Conservation (phyloP, 305 asterid genomes). For the Striga hermonthica region DNA sequence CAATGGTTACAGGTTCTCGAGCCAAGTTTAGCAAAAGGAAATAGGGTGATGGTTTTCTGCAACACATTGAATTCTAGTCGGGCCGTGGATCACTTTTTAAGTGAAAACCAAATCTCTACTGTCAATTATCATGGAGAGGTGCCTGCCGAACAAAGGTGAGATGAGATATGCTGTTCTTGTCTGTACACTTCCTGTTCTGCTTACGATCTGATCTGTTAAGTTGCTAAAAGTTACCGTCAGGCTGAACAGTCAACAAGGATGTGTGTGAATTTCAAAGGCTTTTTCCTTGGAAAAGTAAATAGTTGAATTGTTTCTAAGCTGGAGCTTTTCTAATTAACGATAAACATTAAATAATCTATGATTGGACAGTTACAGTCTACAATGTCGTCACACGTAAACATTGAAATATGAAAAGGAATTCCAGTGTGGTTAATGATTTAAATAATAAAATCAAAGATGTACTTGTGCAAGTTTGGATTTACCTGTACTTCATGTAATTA, state of each 20-base stretch:
- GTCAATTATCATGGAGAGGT: slow-evolving; percentile 99
- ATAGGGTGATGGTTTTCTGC: slow-evolving; percentile 96
- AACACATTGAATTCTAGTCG: slow-evolving; percentile 96
- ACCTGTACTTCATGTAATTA: background rate
- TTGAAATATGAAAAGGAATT: too few relatives aligned
- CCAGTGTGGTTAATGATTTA: too few relatives aligned
- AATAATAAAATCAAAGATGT: too few relatives aligned
- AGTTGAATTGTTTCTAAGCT: too few relatives aligned
- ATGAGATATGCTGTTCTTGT: slow-evolving; percentile 20
- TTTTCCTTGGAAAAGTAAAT: too few relatives aligned
- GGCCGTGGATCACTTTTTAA: slow-evolving; percentile 89
- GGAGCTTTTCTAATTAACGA: too few relatives aligned
- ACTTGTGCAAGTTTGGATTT: too few relatives aligned
- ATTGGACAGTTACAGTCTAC: too few relatives aligned
- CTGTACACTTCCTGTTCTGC: background rate
- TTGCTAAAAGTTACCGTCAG: background rate
- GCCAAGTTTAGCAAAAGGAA: slow-evolving; percentile 97
- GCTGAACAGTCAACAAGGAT: background rate
- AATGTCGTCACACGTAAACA: too few relatives aligned
- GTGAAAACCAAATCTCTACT: slow-evolving; percentile 81
- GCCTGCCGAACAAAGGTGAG: slow-evolving; percentile 94
- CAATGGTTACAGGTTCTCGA: slow-evolving; percentile 74
- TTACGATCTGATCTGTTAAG: background rate
- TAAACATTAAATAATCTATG: too few relatives aligned
- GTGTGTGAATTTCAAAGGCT: too few relatives aligned